Base-by-base conservation (phyloP, 106 monocot genomes). In the Dendrobium officinale region DNA sequence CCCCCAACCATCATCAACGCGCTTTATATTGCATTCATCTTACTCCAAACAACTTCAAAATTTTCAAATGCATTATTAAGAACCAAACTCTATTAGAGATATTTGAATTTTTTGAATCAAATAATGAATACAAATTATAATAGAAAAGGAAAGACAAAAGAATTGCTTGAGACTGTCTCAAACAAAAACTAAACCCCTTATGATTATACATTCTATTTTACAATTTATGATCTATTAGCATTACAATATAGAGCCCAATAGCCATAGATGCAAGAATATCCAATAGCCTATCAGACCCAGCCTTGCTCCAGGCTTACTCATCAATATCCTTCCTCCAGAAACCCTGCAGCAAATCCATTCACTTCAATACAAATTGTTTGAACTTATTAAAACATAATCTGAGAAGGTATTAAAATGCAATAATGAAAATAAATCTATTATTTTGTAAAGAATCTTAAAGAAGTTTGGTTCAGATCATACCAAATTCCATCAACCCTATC, bases 401-500 rank as follows among this genome's bases (percentile, higher is more conserved):
- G 55, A 55, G 11, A 18, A 55, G 55, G 11, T 55, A 55, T 9
- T 18, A 2, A 18, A 54, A 54, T 10, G 13, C 6, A 16, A 2
- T 55, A 16, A 11, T 11, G 55, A 55, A 18, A 16, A 18, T 18
- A 55, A 37, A 37, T 2, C n/a, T 6, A 64, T 64, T 64, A 24
- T 20, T 64, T 6, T 64, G 8, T 19, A n/a, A 22, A 64, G 64
- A 67, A 67, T 29, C 7, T 24, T 17, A 4, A 26, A 29, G 17
- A 72, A 29, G 74, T 0, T 26, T 20, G 37, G 40, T 42, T 61
- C 40, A 78, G 48, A 77, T 9, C 94, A 86, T 82, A 98, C 98
- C 94, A 98, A 55, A 95, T 84, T 76, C 90, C 84, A 92, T 98
- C 98, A 85, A 95, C 88, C 73, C 86, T 85, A 82, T 98, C 98